phyloP scores from a whole-genome alignment of 495 filamentous ascomycete genomes.

The Cercophora sp. region DNA sequence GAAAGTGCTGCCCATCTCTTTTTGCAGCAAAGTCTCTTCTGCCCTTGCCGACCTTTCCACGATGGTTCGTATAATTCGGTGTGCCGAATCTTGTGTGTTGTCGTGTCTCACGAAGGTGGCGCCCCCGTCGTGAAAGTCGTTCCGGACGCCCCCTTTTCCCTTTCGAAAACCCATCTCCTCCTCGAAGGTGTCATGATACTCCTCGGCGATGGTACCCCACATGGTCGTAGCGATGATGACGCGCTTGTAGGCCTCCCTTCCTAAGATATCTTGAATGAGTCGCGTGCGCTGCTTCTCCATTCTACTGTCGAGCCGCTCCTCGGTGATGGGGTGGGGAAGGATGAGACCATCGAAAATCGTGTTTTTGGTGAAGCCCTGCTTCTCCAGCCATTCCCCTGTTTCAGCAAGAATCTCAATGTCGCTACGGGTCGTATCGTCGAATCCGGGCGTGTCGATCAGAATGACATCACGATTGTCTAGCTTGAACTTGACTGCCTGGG shows the following conservation, averaged over 20 bases:
- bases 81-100: background rate
- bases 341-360: conserved; percentile 2
- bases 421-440: conserved; percentile 36
- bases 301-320: background rate
- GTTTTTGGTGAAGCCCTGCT: background rate
- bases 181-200: background rate
- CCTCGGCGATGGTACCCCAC: background rate
- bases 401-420: conserved; percentile 41
- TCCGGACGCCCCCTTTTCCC: background rate
- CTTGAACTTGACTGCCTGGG: background rate
- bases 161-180: background rate
- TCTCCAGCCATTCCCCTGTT: conserved; percentile 23
- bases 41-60: background rate
- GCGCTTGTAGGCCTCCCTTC: background rate
- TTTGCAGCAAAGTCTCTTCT: background rate
- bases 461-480: conserved; percentile 6
- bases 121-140: background rate
- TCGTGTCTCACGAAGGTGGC: background rate
- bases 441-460: conserved; percentile 45
- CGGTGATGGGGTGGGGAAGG: background rate
- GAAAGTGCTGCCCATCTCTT: background rate
- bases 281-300: background rate
- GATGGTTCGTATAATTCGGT: background rate
- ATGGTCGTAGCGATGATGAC: conserved; percentile 1
- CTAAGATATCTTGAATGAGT: background rate